Base-by-base conservation (phyloP, 176 grass and related monocot genomes). In the Phoenix dactylifera region DNA sequence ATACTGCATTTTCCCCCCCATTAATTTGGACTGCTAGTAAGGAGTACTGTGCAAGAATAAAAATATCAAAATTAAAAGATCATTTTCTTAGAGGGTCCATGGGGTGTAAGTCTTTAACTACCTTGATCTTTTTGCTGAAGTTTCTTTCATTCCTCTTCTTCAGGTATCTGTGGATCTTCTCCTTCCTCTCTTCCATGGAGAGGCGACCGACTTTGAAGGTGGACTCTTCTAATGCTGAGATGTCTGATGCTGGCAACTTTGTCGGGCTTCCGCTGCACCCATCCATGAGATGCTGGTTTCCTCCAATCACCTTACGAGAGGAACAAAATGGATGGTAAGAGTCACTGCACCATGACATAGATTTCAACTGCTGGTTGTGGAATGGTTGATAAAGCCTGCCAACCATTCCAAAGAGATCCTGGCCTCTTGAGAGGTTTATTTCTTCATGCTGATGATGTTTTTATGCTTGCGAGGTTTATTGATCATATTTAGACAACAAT, bases 61-160 rank as follows among this genome's bases (percentile, higher is more conserved):
- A 23, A 24, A 68, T 29, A 63, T 15, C 35, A 44, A 44, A 44
- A 44, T 14, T 44, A 44, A 44, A 44, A 12, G 35, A 9, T 44
- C 35, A 9, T 44, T 44, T 12, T 44, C 10, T 12, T 12, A 44
- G 35, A 44, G 35, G 35, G 9, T 44, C 10, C 10, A 12, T 44
- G 35, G 12, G 10, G 35, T 44, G 35, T 3, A 44, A 44, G 1
- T 14, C 35, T 44, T 44, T 44, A 3, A 1, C 12, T 92, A 93
- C 94, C 88, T 98, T 98, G 62, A 98, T 98, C 72, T 92, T 98
- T 44, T 98, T 98, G 73, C 69, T 89, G 87, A 93, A 98, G 71
- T 98, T 98, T 64, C 94, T 86, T 69, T 89, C 32, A 14, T 89
- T 86, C 72, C 88, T 80, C 81, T 98, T 98, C 76, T 82, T 87